Evolutionary conservation across 257 asterid genomes (phyloP).

Genomic region (Gardenia jasminoides): DNA sequence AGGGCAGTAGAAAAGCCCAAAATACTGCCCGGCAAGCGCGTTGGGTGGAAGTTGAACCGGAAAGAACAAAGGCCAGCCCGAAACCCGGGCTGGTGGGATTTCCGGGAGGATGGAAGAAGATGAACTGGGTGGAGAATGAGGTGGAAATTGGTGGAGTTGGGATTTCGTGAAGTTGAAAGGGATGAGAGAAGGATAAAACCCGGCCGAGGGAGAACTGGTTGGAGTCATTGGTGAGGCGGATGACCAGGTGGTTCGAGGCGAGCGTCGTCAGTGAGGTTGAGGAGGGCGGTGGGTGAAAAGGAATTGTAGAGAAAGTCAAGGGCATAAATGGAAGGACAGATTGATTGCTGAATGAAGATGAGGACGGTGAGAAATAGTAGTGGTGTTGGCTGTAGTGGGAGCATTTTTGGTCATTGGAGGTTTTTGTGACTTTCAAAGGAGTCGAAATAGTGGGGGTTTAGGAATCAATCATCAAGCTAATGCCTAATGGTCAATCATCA

Average conservation of each 20-base stretch:
- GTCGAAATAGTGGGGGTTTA: neutral
- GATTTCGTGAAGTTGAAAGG: constrained; percentile 33
- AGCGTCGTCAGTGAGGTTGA: constrained; percentile 56
- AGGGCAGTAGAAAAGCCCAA: constrained; percentile 53
- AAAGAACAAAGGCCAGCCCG: constrained; percentile 73
- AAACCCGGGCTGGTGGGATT: constrained; percentile 68
- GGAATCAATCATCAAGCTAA: neutral
- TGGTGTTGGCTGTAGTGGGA: neutral
- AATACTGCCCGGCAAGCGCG: constrained; percentile 58
- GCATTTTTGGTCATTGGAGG: neutral
- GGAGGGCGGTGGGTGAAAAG: constrained; percentile 34
- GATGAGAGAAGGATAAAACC: constrained; percentile 50
- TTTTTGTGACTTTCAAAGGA: neutral
- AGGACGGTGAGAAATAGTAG: constrained; percentile 9
- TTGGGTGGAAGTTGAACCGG: constrained; percentile 51
- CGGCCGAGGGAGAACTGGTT: constrained; percentile 61
- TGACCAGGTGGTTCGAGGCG: constrained; percentile 61
- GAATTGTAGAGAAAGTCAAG: constrained; percentile 69
- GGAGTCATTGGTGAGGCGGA: constrained; percentile 74
- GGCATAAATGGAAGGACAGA: constrained; percentile 25
- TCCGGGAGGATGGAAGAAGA: constrained; percentile 73
- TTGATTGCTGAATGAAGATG: neutral
- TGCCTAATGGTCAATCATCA: too few species aligned
- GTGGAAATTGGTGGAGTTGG: constrained; percentile 40
- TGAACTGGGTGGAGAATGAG: constrained; percentile 72